Evolutionary conservation across 495 filamentous ascomycete species (phyloP).

Genomic region (Rusavskia elegans): DNA sequence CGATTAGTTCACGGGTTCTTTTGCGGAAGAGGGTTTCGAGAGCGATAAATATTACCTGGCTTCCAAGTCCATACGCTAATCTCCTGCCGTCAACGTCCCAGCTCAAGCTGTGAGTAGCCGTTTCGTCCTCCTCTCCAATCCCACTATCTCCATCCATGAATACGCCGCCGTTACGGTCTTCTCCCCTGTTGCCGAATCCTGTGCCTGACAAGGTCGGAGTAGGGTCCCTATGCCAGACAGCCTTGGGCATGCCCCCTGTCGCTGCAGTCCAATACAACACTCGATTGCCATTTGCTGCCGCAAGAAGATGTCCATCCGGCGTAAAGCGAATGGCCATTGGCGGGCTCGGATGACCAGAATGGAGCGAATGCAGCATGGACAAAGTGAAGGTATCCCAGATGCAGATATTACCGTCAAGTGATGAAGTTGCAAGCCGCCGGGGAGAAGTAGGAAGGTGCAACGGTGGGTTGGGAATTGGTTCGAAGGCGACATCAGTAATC

Average conservation of each 20-base stretch:
- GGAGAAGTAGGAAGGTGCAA: conserved; percentile 13
- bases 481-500: conserved; percentile 27
- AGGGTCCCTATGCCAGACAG: conserved; percentile 36
- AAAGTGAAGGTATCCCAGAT: conserved; percentile 52
- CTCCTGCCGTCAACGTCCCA: conserved; percentile 66
- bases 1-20: too few species aligned
- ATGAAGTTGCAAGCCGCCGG: conserved; percentile 29
- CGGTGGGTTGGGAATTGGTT: conserved; percentile 12
- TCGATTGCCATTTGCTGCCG: conserved; percentile 46
- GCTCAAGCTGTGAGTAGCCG: conserved; percentile 36
- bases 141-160: conserved; percentile 12
- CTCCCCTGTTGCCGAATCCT: conserved; percentile 11
- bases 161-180: conserved; percentile 16
- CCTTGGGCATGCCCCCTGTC: conserved; percentile 46
- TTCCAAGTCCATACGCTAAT: conserved; percentile 55
- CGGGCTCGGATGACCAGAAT: conserved; percentile 29
- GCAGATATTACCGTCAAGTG: conserved; percentile 45
- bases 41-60: conserved; percentile 37
- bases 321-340: conserved; percentile 52
- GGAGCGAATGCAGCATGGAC: conserved; percentile 34
- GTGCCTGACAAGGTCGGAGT: background rate
- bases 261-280: conserved; percentile 61
- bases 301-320: conserved; percentile 54
- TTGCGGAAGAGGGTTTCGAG: too few species aligned
- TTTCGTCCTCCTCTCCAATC: conserved; percentile 27